Evolutionary conservation across 345 rosid genomes (phyloP).

Genomic region (Pelargonium nanum): DNA sequence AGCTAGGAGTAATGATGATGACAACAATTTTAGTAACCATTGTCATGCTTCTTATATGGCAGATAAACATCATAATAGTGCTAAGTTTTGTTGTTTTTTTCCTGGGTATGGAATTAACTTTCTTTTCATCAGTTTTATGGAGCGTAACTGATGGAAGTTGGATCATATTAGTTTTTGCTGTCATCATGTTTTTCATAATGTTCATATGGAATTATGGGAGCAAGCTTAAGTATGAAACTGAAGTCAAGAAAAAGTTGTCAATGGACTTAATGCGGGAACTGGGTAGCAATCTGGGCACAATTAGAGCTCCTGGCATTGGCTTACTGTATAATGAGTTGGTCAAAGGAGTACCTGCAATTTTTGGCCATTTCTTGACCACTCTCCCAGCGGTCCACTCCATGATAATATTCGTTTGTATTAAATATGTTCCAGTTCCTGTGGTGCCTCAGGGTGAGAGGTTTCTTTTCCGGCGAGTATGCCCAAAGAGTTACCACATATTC

Average conservation of each 20-base stretch:
- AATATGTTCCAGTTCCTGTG: conserved; percentile 89
- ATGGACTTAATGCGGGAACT: conserved; percentile 88
- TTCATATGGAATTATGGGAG: conserved; percentile 95
- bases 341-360: conserved; percentile 89
- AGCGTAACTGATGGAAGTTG: conserved; percentile 89
- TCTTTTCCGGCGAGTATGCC: conserved; percentile 90
- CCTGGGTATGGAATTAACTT: conserved; percentile 72
- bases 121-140: conserved; percentile 79
- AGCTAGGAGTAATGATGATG: conserved; percentile 99
- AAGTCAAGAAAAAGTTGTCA: conserved; percentile 85
- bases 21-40: conserved; percentile 81
- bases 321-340: conserved; percentile 88
- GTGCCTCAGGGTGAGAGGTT: conserved; percentile 96
- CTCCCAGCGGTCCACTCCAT: conserved; percentile 97
- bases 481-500: conserved; percentile 82
- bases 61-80: conserved; percentile 75
- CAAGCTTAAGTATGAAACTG: conserved; percentile 92
- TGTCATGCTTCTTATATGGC: conserved; percentile 99
- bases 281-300: conserved; percentile 90
- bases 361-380: conserved; percentile 94
- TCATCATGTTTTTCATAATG: conserved; percentile 80
- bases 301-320: conserved; percentile 97
- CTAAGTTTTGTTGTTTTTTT: conserved; percentile 54
- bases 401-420: conserved; percentile 90
- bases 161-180: conserved; percentile 83